Evolutionary conservation across 352 stramenopile species (phyloP), one percentile per base, ranked within the genome.

Genomic region (Phytopythium cucurbitacearum): DNA sequence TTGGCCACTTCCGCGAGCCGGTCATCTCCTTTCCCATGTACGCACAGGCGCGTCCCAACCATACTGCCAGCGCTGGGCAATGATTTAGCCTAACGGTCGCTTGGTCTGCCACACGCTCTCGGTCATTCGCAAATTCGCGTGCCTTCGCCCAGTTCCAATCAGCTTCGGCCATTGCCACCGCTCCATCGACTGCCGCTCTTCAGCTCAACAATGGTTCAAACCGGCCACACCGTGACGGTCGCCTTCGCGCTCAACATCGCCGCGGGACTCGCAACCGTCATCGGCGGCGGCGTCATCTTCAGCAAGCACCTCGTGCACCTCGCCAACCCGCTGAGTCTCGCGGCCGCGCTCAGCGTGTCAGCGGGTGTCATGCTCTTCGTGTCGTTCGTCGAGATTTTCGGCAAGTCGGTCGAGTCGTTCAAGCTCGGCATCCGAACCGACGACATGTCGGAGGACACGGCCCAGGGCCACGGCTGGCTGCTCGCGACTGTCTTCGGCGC

Each of bases 401-500:
- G 73, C 40, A 55, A 74, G 43, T 51, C 51, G 0, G 66, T 71
- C 35, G 13, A 74, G 4, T 40, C 52, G 21, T 51, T 72, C 1
- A 48, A 50, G 3, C 39, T 61, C 34, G 67, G 58, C 12, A 58
- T 78, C 21, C 68, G 77, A 33, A 71, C 58, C 7, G 63, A 59
- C 8, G 55, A 64, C 36, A 72, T 77, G 64, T 51, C 28, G 5
- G 48, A 62, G 8, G 41, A 65, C 6, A 71, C 69, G 2, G 62
- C 67, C 3, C 55, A 13, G 12, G 65, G 56, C 9, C 60, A 84
- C 34, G 80, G 77, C 3, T 91, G 87, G 65, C 59, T 92, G 35
- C 87, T 72, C 52, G 74, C 83, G n/a, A 94, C 85, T 0, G 53
- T 76, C 0, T 91, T 72, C 62, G 89, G 92, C 61, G 90, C 85